These are phyloP conservation scores for Aspergillus uvarum DNA, from an alignment of 2,329 filamentous ascomycete genomes.

Conservation along the genomic window DNA sequence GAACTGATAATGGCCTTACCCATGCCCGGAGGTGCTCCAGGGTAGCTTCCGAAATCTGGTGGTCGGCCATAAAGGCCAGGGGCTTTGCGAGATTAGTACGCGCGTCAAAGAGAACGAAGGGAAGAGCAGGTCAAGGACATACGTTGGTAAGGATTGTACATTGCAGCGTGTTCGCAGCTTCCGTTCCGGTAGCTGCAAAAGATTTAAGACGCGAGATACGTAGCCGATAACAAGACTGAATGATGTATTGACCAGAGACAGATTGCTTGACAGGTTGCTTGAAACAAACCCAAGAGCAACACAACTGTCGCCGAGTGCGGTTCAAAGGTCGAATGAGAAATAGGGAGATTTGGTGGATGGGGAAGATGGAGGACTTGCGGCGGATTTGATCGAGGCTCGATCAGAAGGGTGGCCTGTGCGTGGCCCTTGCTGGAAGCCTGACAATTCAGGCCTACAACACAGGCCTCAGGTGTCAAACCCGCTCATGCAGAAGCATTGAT, in stretches of 20 bases:
- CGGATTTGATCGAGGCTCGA: background rate
- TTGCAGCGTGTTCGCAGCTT: conserved; percentile 26
- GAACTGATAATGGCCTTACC: conserved; percentile 54
- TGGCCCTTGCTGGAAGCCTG: background rate
- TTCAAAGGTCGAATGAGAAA: background rate
- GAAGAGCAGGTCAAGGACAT: conserved; percentile 16
- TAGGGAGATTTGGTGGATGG: background rate
- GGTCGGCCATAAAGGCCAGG: conserved; percentile 67
- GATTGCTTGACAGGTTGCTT: background rate
- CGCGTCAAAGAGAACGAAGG: background rate
- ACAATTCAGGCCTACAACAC: background rate
- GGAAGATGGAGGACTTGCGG: background rate
- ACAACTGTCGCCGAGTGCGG: background rate
- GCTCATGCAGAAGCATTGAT: background rate
- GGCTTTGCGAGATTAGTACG: conserved; percentile 27
- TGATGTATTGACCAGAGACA: background rate
- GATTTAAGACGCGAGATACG: background rate
- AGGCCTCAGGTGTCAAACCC: background rate
- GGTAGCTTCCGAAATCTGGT: conserved; percentile 71
- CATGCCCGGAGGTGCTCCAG: conserved; percentile 76
- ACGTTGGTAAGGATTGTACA: conserved; percentile 50
- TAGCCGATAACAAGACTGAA: background rate
- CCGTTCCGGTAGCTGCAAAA: conserved; percentile 1
- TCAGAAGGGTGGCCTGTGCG: background rate
- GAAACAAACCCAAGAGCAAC: background rate